These are phyloP conservation scores for Phytophthora syringae DNA, from an alignment of 352 stramenopile species.

Conservation along the genomic window DNA sequence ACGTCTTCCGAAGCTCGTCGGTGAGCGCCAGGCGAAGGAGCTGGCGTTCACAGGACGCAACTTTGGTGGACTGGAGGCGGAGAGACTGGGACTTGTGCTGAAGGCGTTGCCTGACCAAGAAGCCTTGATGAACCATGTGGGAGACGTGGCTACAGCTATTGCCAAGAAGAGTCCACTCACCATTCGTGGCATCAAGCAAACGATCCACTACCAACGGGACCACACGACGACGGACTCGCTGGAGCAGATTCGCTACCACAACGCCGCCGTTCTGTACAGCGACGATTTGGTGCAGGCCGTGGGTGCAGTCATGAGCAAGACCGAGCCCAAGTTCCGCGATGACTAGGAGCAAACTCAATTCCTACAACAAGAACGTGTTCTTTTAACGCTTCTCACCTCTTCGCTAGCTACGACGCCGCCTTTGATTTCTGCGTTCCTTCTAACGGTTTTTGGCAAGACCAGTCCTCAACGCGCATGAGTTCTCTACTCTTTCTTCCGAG, in stretches of 20 bases:
- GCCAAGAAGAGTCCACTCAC: conserved; percentile 87
- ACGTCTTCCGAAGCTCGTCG: conserved; percentile 84
- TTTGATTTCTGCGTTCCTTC: conserved; percentile 28
- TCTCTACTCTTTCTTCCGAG: conserved; percentile 66
- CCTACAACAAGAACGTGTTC: conserved; percentile 11
- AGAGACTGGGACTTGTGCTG: conserved; percentile 79
- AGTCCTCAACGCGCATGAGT: background rate
- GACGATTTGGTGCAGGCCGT: conserved; percentile 85
- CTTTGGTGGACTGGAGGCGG: conserved; percentile 80
- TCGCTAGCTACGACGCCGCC: conserved; percentile 23
- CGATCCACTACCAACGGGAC: conserved; percentile 88
- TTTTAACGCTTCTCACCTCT: conserved; percentile 17
- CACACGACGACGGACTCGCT: conserved; percentile 83
- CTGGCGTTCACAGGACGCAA: conserved; percentile 85
- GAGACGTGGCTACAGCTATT: conserved; percentile 63
- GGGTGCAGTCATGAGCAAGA: conserved; percentile 72
- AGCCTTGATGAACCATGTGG: conserved; percentile 62
- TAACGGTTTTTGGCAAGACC: no score
- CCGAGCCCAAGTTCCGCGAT: conserved; percentile 65
- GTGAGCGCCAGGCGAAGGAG: conserved; percentile 87
- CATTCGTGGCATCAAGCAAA: conserved; percentile 88
- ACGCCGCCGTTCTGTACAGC: conserved; percentile 85
- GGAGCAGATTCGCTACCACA: conserved; percentile 84
- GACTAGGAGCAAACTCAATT: conserved; percentile 43
- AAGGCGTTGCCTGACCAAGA: conserved; percentile 70